Conservation (phyloP, 352 stramenopile species). For the Phytophthora idaei region DNA sequence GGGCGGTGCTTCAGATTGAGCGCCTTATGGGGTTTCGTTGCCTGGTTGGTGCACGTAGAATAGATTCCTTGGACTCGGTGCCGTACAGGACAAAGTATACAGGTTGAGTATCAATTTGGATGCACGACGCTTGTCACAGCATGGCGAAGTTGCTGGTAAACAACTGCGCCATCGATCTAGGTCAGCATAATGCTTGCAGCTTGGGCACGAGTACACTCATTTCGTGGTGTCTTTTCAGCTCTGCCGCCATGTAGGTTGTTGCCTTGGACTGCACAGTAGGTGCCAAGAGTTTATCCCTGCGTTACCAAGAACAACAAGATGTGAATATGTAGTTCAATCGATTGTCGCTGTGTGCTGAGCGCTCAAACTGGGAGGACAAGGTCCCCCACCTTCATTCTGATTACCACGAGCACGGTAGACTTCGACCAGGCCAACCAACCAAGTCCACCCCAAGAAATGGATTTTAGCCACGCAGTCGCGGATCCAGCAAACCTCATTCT, state of each 20-base stretch:
- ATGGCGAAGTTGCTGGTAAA: no score
- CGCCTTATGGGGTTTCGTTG: background rate
- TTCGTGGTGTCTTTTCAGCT: no score
- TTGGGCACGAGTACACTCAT: no score
- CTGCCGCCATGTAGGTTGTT: background rate
- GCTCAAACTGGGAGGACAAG: conserved; percentile 8
- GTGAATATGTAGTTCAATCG: background rate
- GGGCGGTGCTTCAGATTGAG: conserved; percentile 3
- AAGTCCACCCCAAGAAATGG: background rate
- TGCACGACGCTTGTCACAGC: no score
- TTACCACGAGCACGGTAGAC: background rate
- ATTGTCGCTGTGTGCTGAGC: background rate
- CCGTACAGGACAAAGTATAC: no score
- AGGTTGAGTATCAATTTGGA: no score
- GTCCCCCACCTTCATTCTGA: background rate
- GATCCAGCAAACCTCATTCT: no score
- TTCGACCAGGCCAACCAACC: background rate
- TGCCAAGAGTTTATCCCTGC: background rate
- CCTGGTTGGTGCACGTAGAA: background rate
- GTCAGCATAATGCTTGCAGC: no score
- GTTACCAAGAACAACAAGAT: background rate
- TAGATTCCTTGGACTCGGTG: no score
- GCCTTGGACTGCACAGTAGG: background rate
- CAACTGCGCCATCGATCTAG: no score
- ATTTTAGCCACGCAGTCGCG: no score